phyloP scores from a whole-genome alignment of 192 early-diverging fungal species.

The Coemansia sp. region DNA sequence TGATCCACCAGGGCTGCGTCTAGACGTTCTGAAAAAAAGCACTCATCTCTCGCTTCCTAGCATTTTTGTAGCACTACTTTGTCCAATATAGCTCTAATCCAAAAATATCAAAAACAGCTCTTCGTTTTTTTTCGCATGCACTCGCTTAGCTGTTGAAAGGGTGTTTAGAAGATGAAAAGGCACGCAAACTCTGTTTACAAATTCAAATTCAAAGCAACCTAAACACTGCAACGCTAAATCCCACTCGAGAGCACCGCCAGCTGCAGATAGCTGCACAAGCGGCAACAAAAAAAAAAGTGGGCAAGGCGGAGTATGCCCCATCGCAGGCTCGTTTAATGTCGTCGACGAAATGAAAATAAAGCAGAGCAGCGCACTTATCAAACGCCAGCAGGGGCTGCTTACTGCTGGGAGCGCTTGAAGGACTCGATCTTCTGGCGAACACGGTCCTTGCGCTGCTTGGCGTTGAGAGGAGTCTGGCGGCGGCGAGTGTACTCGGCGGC shows the following conservation, averaged over 20 bases:
- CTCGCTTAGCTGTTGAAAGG: not conserved
- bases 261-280: not conserved
- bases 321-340: constrained; percentile 50
- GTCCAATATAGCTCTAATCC: not conserved
- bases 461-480: constrained; percentile 69
- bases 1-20: constrained; percentile 57
- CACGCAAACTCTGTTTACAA: constrained; percentile 16
- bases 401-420: constrained; percentile 56
- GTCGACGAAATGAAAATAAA: constrained; percentile 7
- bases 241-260: not conserved
- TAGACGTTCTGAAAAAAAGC: not conserved
- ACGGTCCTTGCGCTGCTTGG: constrained; percentile 88
- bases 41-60: not conserved
- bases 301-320: constrained; percentile 51
- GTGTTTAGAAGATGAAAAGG: not conserved
- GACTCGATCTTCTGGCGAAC: constrained; percentile 87
- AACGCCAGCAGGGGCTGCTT: constrained; percentile 3
- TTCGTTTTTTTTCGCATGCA: not conserved
- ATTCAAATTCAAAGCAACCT: constrained; percentile 22
- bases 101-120: not conserved
- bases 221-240: constrained; percentile 45
- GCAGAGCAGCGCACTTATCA: not conserved
- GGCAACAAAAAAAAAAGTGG: constrained; percentile 1
- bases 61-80: not conserved
- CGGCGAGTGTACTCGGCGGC: constrained; percentile 72